These are phyloP conservation scores for Pterulicium gracile DNA, from an alignment of 1,284 basidiomycete species.

Conservation along the genomic window DNA sequence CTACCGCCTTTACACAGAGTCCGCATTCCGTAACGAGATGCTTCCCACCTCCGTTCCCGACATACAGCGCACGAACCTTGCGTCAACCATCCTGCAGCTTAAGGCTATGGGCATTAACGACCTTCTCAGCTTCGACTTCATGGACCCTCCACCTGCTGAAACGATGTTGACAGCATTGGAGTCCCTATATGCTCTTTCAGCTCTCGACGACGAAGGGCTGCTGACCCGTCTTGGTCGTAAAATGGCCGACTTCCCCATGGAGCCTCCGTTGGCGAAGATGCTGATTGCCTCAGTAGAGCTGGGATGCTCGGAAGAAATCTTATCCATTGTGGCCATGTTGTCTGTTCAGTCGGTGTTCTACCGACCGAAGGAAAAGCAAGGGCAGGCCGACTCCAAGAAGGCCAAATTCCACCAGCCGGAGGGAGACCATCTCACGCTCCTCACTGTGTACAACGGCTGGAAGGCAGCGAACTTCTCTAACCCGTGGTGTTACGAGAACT, in stretches of 20 bases:
- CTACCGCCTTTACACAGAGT: conserved; percentile 72
- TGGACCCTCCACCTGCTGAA: conserved; percentile 96
- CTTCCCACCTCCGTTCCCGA: conserved; percentile 96
- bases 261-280: conserved; percentile 95
- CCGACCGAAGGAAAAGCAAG: conserved; percentile 97
- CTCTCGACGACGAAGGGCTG: conserved; percentile 93
- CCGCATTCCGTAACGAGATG: conserved; percentile 81
- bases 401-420: conserved; percentile 98
- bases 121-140: conserved; percentile 96
- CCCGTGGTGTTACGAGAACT: conserved; percentile 97
- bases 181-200: conserved; percentile 88
- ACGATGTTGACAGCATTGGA: conserved; percentile 95
- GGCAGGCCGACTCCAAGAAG: conserved; percentile 97
- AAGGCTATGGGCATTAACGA: conserved; percentile 99
- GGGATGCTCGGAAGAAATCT: conserved; percentile 94
- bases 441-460: conserved; percentile 99
- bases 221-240: conserved; percentile 91
- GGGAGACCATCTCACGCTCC: conserved; percentile 90
- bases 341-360: conserved; percentile 97
- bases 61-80: conserved; percentile 92
- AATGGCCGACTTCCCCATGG: conserved; percentile 99
- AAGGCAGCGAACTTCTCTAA: conserved; percentile 91
- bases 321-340: conserved; percentile 96
- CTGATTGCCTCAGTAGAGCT: conserved; percentile 96
- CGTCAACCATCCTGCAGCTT: conserved; percentile 88